Conservation (phyloP, 306 rosid species). For the Quercus suber region DNA sequence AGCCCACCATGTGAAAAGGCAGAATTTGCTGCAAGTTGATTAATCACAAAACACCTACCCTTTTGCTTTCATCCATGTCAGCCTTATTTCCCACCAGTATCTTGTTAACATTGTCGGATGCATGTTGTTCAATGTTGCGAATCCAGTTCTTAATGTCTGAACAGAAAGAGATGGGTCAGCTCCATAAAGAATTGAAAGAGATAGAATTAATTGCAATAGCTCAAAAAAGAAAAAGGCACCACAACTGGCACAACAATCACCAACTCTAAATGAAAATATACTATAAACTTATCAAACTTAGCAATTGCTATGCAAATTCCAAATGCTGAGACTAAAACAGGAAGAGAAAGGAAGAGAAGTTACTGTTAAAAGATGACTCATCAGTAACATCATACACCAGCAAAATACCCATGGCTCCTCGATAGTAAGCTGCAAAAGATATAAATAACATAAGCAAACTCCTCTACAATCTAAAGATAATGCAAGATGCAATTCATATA, state of each 20-base stretch:
- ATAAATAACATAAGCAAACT: slow-evolving; percentile 14
- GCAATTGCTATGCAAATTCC: slow-evolving; percentile 14
- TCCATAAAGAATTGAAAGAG: slow-evolving; percentile 17
- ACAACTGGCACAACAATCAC: background rate
- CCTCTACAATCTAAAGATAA: slow-evolving; percentile 3
- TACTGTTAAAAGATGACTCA: slow-evolving; percentile 81
- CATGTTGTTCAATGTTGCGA: slow-evolving; percentile 84
- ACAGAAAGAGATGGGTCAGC: slow-evolving; percentile 14
- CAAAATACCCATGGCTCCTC: slow-evolving; percentile 92
- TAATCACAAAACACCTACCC: slow-evolving; percentile 41
- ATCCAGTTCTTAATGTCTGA: slow-evolving; percentile 87
- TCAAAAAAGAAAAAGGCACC: background rate
- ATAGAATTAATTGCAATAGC: background rate
- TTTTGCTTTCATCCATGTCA: slow-evolving; percentile 85
- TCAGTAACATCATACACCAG: slow-evolving; percentile 85
- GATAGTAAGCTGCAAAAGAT: slow-evolving; percentile 71
- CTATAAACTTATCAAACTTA: background rate
- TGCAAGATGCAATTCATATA: background rate
- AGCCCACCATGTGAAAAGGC: background rate
- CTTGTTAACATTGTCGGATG: slow-evolving; percentile 80
- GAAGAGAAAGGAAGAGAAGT: slow-evolving; percentile 26
- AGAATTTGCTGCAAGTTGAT: slow-evolving; percentile 14
- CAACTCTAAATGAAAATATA: background rate
- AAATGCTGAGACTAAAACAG: slow-evolving; percentile 25
- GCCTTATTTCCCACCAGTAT: slow-evolving; percentile 84